These are phyloP conservation scores for Tilletia horrida DNA, from an alignment of 1,284 basidiomycete genomes.

Conservation along the genomic window DNA sequence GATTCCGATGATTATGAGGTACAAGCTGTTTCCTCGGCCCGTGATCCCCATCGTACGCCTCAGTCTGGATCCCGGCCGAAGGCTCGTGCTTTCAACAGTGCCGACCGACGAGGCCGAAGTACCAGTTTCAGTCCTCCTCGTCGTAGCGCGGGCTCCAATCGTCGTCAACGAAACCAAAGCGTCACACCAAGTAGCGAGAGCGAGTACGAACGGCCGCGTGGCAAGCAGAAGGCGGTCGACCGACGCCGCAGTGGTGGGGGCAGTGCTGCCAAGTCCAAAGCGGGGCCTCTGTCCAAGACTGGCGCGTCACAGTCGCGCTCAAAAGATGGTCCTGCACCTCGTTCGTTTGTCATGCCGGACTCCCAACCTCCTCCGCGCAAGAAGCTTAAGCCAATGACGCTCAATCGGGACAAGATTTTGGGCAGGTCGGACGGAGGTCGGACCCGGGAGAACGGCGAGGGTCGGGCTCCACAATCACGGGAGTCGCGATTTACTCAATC, in stretches of 20 bases:
- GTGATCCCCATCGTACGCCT: not conserved
- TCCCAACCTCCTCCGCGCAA: not conserved
- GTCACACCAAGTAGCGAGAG: not conserved
- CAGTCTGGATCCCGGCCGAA: conserved; percentile 3
- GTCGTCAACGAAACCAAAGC: not conserved
- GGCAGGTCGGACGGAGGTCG: not conserved
- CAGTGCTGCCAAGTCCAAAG: too few species aligned
- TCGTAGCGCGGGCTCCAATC: not conserved
- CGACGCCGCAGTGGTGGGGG: too few species aligned
- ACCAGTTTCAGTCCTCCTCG: not conserved
- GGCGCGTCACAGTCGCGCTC: too few species aligned
- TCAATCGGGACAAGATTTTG: conserved; percentile 9
- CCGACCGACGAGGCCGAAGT: not conserved
- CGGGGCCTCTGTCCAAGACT: too few species aligned
- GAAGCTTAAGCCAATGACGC: not conserved
- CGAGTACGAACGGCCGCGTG: not conserved
- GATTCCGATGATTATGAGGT: conserved; percentile 10
- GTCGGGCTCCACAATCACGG: not conserved
- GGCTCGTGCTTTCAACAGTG: not conserved
- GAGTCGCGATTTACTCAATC: not conserved
- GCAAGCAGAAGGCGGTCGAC: not conserved
- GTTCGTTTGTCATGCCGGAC: conserved; percentile 1
- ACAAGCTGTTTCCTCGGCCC: not conserved
- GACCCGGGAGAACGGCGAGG: not conserved
- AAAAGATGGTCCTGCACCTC: not conserved